These are phyloP conservation scores for Calonectria multiphialidica DNA, from an alignment of 2,329 filamentous ascomycete genomes.

Conservation along the genomic window DNA sequence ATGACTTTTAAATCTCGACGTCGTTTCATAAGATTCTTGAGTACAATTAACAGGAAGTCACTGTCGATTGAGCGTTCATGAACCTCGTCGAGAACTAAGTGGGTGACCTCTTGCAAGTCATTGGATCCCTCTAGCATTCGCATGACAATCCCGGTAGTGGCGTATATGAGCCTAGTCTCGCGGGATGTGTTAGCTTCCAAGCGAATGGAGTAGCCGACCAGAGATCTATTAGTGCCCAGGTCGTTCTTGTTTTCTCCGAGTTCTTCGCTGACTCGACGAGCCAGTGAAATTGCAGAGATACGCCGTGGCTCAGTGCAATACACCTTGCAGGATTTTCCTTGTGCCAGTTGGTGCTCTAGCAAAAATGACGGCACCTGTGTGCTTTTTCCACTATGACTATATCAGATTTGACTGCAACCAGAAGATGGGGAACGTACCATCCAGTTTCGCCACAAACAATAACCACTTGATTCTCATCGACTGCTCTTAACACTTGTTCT, in stretches of 20 bases:
- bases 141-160: slow-evolving; percentile 94
- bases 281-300: slow-evolving; percentile 96
- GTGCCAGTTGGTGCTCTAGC: slow-evolving; percentile 86
- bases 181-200: slow-evolving; percentile 88
- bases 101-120: slow-evolving; percentile 89
- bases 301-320: slow-evolving; percentile 96
- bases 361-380: slow-evolving; percentile 97
- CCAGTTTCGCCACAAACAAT: slow-evolving; percentile 98
- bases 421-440: slow-evolving; percentile 61
- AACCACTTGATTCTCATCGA: slow-evolving; percentile 85
- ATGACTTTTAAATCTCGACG: slow-evolving; percentile 91
- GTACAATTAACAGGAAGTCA: slow-evolving; percentile 92
- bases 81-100: slow-evolving; percentile 96
- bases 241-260: slow-evolving; percentile 87
- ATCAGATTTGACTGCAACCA: slow-evolving; percentile 35
- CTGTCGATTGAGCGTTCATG: slow-evolving; percentile 97
- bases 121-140: slow-evolving; percentile 94
- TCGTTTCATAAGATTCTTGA: slow-evolving; percentile 82
- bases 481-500: slow-evolving; percentile 79
- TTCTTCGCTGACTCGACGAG: slow-evolving; percentile 93
- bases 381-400: slow-evolving; percentile 79
- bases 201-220: slow-evolving; percentile 95
- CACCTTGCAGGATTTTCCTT: slow-evolving; percentile 87
- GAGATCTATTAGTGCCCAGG: slow-evolving; percentile 83
- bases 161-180: slow-evolving; percentile 89